Percentiles rank a stretch among this genome's conserved stretches.
phyloP scores from a whole-genome alignment of 352 stramenopile species.

The Pelagophyceae sp. region DNA sequence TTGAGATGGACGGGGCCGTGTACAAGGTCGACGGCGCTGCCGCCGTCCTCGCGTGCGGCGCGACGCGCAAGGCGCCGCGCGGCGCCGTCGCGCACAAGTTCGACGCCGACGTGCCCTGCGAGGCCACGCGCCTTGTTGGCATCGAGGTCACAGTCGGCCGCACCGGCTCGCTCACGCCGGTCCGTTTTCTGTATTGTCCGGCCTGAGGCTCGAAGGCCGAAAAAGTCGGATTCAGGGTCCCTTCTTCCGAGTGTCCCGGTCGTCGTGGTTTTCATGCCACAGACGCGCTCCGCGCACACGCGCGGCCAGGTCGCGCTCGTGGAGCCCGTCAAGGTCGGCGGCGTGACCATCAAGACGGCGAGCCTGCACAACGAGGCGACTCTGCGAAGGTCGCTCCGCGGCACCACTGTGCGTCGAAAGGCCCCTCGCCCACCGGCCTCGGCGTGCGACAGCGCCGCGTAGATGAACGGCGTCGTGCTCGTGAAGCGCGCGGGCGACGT shows the following conservation, averaged over 20 bases:
- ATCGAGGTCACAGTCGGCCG: slow-evolving; percentile 57
- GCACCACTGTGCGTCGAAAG: no score
- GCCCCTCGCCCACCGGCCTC: no score
- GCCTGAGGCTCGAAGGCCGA: no score
- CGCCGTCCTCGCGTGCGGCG: slow-evolving; percentile 39
- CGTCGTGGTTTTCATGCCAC: no score
- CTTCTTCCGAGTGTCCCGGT: no score
- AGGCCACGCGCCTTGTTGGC: slow-evolving; percentile 44
- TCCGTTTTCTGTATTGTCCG: no score
- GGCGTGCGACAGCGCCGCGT: no score
- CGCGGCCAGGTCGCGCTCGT: slow-evolving; percentile 60
- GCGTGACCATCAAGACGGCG: slow-evolving; percentile 32
- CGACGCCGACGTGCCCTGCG: slow-evolving; percentile 33
- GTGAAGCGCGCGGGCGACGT: slow-evolving; percentile 53
- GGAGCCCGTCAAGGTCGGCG: slow-evolving; percentile 46
- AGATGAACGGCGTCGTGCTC: slow-evolving; percentile 30
- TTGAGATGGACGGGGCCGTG: slow-evolving; percentile 9
- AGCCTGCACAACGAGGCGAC: slow-evolving; percentile 61
- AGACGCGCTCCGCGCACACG: no score
- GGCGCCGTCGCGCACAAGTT: slow-evolving; percentile 71
- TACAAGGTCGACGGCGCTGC: slow-evolving; percentile 54
- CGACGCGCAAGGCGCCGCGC: no score
- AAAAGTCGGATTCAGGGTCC: no score
- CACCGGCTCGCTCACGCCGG: slow-evolving; percentile 60
- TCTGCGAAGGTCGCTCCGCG: slow-evolving; percentile 41